Evolutionary conservation across 1,284 basidiomycete genomes (phyloP).

Genomic region (Leccinum fallax): DNA sequence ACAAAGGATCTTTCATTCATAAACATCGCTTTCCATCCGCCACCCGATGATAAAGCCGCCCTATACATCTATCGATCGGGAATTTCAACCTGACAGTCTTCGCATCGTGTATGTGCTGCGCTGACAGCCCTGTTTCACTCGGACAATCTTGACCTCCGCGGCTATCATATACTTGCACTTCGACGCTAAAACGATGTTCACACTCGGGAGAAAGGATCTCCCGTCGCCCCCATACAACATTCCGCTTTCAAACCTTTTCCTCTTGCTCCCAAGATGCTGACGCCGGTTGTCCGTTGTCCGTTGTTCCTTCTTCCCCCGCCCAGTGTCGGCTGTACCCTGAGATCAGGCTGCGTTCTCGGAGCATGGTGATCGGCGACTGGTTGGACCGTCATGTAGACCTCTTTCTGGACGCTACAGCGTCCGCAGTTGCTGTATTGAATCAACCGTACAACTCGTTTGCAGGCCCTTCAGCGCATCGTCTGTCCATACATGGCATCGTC

Average conservation of each 20-base stretch:
- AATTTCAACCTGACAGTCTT: slow-evolving; percentile 6
- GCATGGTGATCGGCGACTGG: background rate
- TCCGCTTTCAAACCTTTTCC: background rate
- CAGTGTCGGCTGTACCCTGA: background rate
- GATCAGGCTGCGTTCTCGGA: background rate
- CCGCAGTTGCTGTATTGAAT: background rate
- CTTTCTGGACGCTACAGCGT: background rate
- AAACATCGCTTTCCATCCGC: slow-evolving; percentile 1
- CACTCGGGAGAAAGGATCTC: slow-evolving; percentile 4
- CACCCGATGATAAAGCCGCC: background rate
- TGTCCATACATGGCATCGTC: background rate
- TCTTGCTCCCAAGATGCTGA: background rate
- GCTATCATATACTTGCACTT: background rate
- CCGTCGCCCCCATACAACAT: background rate
- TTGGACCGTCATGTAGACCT: background rate
- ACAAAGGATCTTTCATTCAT: slow-evolving; percentile 9
- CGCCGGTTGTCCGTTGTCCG: too few relatives aligned
- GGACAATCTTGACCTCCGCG: background rate
- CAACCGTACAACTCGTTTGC: background rate
- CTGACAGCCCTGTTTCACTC: slow-evolving; percentile 2
- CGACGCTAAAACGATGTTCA: background rate
- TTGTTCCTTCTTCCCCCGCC: background rate
- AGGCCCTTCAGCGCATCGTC: background rate
- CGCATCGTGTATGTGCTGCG: background rate
- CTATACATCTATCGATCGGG: background rate